Percentiles rank a stretch among this genome's conserved stretches.
These are phyloP conservation scores for Claviceps quebecensis DNA, from an alignment of 2,329 filamentous ascomycete species.

Conservation along the genomic window DNA sequence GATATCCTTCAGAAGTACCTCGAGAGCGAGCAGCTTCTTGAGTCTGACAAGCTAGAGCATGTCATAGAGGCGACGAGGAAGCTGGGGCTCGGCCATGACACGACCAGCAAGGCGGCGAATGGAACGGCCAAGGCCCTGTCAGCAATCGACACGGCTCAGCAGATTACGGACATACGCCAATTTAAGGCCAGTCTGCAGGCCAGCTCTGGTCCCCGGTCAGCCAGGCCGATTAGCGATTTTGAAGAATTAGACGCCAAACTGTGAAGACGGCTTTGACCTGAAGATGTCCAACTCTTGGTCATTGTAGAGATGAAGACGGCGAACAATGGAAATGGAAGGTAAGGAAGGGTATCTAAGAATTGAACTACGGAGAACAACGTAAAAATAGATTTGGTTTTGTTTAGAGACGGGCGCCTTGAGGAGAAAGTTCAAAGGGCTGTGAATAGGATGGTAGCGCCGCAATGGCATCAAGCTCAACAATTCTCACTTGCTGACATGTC, in stretches of 20 bases:
- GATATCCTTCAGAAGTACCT: slow-evolving; percentile 37
- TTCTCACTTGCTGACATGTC: too few relatives aligned
- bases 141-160: slow-evolving; percentile 24
- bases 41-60: slow-evolving; percentile 34
- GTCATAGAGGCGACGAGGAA: slow-evolving; percentile 32
- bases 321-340: neutral
- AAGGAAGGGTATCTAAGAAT: too few relatives aligned
- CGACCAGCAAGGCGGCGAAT: slow-evolving; percentile 18
- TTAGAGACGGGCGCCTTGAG: neutral
- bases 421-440: too few relatives aligned
- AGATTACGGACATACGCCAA: slow-evolving; percentile 64
- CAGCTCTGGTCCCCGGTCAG: slow-evolving; percentile 57
- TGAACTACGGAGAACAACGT: neutral
- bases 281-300: neutral
- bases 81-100: slow-evolving; percentile 24
- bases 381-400: neutral
- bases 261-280: slow-evolving; percentile 19
- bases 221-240: slow-evolving; percentile 67
- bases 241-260: slow-evolving; percentile 78
- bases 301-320: neutral
- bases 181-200: slow-evolving; percentile 67
- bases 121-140: slow-evolving; percentile 29
- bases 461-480: too few relatives aligned
- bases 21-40: slow-evolving; percentile 29
- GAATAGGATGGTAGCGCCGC: too few relatives aligned